Evolutionary conservation across 306 rosid genomes (phyloP).

Genomic region (Senna siamea): DNA sequence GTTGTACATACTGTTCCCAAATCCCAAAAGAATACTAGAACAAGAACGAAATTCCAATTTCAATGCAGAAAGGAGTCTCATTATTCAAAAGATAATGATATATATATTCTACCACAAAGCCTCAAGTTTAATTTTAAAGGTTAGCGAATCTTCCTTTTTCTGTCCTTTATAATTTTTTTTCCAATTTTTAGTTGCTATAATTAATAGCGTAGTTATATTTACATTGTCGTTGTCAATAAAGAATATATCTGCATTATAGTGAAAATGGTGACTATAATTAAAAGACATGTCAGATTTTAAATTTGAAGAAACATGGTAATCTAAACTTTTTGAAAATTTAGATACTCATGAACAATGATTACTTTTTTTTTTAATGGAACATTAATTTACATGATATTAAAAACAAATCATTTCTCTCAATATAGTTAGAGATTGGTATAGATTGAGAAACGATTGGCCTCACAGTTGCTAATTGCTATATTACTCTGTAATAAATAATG

Average conservation of each 20-base stretch:
- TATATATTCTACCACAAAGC: not conserved
- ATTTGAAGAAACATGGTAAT: no score
- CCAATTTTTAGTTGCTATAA: not conserved
- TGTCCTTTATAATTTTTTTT: not conserved
- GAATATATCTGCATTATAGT: not conserved
- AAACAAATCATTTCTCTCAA: no score
- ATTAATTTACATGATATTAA: no score
- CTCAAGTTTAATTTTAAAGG: not conserved
- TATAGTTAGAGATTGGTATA: no score
- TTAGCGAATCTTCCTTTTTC: not conserved
- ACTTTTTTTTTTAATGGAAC: no score
- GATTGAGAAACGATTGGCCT: no score
- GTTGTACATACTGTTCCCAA: not conserved
- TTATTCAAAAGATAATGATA: conserved; percentile 7
- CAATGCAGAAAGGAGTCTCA: not conserved
- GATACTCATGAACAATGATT: no score
- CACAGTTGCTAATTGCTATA: no score
- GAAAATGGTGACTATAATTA: not conserved
- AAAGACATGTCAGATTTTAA: not conserved
- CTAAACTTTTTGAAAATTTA: no score
- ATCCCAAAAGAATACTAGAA: not conserved
- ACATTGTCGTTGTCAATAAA: not conserved
- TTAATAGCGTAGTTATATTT: not conserved
- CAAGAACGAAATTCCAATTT: not conserved
- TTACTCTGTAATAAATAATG: no score